These are phyloP conservation scores for Phytophthora lateralis DNA, from an alignment of 352 stramenopile species.

Conservation along the genomic window DNA sequence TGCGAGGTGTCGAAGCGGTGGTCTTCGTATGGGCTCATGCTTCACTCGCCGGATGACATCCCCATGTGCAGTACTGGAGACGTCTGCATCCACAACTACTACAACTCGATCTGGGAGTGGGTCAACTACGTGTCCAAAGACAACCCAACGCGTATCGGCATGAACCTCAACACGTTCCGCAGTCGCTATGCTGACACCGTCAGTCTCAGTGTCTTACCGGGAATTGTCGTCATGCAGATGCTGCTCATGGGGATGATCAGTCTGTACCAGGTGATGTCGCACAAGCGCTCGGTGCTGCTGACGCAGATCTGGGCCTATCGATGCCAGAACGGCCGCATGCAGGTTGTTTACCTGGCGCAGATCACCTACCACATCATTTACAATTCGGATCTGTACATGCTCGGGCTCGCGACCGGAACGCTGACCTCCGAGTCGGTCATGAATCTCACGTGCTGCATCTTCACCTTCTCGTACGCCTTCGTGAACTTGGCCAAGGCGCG, in stretches of 20 bases:
- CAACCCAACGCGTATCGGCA: slow-evolving; percentile 20
- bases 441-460: slow-evolving; percentile 43
- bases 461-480: slow-evolving; percentile 32
- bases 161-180: slow-evolving; percentile 29
- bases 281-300: slow-evolving; percentile 31
- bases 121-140: slow-evolving; percentile 14
- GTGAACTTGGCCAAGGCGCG: slow-evolving; percentile 30
- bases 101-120: slow-evolving; percentile 35
- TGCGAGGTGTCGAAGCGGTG: slow-evolving; percentile 21
- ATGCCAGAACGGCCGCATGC: slow-evolving; percentile 37
- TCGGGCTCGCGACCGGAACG: slow-evolving; percentile 31
- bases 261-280: slow-evolving; percentile 39
- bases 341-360: slow-evolving; percentile 35
- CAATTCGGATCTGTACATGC: slow-evolving; percentile 36
- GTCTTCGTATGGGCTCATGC: slow-evolving; percentile 30
- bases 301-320: slow-evolving; percentile 42
- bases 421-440: slow-evolving; percentile 29
- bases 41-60: slow-evolving; percentile 35
- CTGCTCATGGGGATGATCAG: slow-evolving; percentile 34
- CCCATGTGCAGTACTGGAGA: slow-evolving; percentile 27
- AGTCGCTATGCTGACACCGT: slow-evolving; percentile 26
- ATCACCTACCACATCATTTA: slow-evolving; percentile 39
- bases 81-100: slow-evolving; percentile 40
- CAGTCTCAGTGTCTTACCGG: slow-evolving; percentile 23
- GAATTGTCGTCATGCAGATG: slow-evolving; percentile 33